Evolutionary conservation across 805 yeast genomes (phyloP), one percentile per base, ranked within the genome.

Genomic region (Saccharomyces paradoxus): DNA sequence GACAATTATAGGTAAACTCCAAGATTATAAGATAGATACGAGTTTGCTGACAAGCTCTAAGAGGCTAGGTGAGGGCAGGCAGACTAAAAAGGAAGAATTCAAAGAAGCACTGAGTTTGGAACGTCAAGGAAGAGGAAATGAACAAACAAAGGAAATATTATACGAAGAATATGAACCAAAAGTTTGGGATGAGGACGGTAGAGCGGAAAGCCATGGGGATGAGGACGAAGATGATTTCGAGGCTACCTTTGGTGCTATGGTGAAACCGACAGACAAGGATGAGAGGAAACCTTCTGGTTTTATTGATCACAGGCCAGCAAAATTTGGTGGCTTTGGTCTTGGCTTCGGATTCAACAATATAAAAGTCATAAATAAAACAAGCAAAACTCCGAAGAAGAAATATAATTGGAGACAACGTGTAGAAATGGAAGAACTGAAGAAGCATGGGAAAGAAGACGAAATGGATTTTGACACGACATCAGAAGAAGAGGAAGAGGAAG

Each of bases 71-170:
- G 92, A 90, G 13, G 92, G 90, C 10, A 75, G 72, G 53, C 81
- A 78, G 58, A 87, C 96, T 1, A 81, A 79, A 58, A 78, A 75
- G 52, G 91, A 87, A 63, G 81, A 79, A 56, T 78, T 89, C 71
- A 71, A 78, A n/a, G 92, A 87, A 63, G 96, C 96, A 0, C 66
- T 88, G 53, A 79, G 79, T 52, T 71, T 84, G 46, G 96, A 89
- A 63, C 76, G 77, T 55, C 83, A 82, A 63, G 96, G 96, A 1
- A 74, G 86, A 55, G 85, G 62, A 17, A 81, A 79, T 65, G 89
- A 83, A 1, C 69, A 72, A 37, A 84, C 89, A 0, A 76, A 72
- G 50, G 84, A 79, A 24, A 75, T 88, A 22, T 69, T 88, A 29
- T 88, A 86, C 64, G 95, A 88, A 67, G 83, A 84, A 62, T 76